These are phyloP conservation scores for Hypoxylon fuscum DNA, from an alignment of 495 filamentous ascomycete genomes.

Conservation along the genomic window DNA sequence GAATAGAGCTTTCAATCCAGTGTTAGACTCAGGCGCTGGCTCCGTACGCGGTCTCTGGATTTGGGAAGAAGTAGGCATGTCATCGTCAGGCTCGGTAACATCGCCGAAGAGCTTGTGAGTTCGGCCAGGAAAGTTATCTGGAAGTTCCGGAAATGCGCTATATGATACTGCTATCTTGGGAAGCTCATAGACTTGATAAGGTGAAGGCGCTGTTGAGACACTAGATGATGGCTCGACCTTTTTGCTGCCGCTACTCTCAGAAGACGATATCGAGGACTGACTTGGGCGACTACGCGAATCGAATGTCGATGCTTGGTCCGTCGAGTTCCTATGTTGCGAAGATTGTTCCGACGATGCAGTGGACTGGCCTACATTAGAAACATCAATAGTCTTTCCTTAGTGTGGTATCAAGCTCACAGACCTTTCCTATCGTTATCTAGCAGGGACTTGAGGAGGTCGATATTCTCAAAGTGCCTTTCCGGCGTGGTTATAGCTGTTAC, in stretches of 20 bases:
- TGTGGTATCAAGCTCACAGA: neutral
- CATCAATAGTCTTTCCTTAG: neutral
- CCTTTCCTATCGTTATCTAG: conserved; percentile 1
- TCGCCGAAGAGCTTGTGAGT: neutral
- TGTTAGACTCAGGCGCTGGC: neutral
- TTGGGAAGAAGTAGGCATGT: neutral
- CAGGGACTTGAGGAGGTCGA: conserved; percentile 1
- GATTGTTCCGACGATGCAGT: neutral
- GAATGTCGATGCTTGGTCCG: neutral
- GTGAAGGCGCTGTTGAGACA: neutral
- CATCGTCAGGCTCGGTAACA: too few relatives aligned
- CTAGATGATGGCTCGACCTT: neutral
- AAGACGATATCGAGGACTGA: neutral
- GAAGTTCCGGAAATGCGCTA: neutral
- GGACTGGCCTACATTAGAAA: conserved; percentile 5
- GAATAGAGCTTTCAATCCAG: conserved; percentile 10
- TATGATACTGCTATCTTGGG: neutral
- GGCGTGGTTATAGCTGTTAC: neutral
- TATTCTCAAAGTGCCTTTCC: conserved; percentile 5
- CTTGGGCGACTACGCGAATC: neutral
- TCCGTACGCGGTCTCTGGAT: neutral
- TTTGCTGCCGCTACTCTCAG: neutral
- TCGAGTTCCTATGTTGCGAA: neutral
- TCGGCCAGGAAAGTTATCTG: neutral
- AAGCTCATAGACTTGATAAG: neutral